phyloP scores from a whole-genome alignment of 352 stramenopile species.

The Hyaloperonospora arabidopsidis region DNA sequence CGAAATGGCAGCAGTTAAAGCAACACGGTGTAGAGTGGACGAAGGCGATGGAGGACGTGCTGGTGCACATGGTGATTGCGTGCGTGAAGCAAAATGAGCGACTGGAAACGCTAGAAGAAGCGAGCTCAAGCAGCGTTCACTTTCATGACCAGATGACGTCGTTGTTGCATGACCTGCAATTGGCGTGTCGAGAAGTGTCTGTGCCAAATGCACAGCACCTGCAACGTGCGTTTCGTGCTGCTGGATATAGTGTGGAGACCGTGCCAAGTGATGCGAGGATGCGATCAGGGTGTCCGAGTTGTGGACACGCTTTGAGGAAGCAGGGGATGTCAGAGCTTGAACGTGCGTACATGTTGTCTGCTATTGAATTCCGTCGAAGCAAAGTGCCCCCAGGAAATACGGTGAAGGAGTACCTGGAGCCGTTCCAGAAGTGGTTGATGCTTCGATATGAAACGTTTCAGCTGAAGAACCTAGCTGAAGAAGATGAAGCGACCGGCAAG shows the following conservation, averaged over 20 bases:
- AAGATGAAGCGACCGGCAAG: constrained; percentile 15
- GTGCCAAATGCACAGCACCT: constrained; percentile 36
- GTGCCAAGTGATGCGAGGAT: constrained; percentile 39
- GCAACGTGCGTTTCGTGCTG: constrained; percentile 32
- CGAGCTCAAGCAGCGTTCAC: constrained; percentile 4
- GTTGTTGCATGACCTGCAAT: constrained; percentile 46
- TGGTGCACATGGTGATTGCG: constrained; percentile 60
- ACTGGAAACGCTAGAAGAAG: constrained; percentile 7
- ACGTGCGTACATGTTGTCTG: constrained; percentile 36
- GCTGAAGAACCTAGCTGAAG: constrained; percentile 21
- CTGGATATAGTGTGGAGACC: constrained; percentile 28
- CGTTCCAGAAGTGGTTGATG: constrained; percentile 65
- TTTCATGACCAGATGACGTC: constrained; percentile 53
- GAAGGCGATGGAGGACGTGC: constrained; percentile 57
- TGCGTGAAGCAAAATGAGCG: constrained; percentile 30
- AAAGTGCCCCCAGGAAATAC: constrained; percentile 30
- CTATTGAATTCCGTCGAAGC: constrained; percentile 51
- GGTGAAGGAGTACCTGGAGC: constrained; percentile 50
- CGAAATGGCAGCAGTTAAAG: constrained; percentile 53
- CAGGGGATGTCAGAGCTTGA: constrained; percentile 33
- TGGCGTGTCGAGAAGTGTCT: constrained; percentile 52
- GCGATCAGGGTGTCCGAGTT: constrained; percentile 32
- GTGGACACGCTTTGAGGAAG: constrained; percentile 39
- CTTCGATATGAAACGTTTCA: constrained; percentile 25
- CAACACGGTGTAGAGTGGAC: constrained; percentile 58